Base-by-base conservation (phyloP, 2,329 filamentous ascomycete species). In the Ceratocystiopsis sp. region DNA sequence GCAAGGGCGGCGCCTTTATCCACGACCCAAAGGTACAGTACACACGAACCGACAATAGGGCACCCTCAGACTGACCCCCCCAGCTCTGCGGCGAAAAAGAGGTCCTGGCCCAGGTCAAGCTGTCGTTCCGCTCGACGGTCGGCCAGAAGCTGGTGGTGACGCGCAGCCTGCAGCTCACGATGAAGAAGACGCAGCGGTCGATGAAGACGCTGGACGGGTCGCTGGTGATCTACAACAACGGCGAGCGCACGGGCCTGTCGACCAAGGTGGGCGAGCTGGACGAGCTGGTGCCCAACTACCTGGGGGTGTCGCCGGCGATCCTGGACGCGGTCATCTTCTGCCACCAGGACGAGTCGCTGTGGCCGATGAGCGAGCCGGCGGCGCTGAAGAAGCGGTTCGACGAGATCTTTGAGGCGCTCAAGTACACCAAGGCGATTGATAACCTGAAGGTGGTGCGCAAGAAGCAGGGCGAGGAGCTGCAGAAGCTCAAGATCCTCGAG, bases 291-390 rank as follows among this genome's bases (percentile, higher is more conserved):
- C 86, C 89, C 0, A 75, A 83, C 51, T 81, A 84, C 50, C 71
- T 98, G 1, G 91, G 91, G 35, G 91, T 95, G 4, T 91, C 86
- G 2, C 78, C 80, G 44, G 87, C 91, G 13, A 79, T 98, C 44
- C 71, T 98, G 21, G 87, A 96, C 51, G 82, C 81, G 46, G 91
- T 98, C 57, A 95, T 98, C 52, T 98, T 98, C 62, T 98, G 91
- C 58, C 91, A 98, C 56, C 91, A 98, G 57, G 91, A 98, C 57
- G 91, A 98, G 52, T 95, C 89, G 21, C 63, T 96, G 25, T 98
- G 91, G 91, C 91, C 91, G 0, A 78, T 98, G 70, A 93, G 85
- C 56, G 84, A 93, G 54, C 85, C 91, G 0, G 67, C 74, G 0
- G 75, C 75, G 1, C 66, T 98, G 41, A 98, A 98, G 62, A 93